These are phyloP conservation scores for Danielozyma ontarioensis DNA, from an alignment of 805 yeast genomes.

Conservation along the genomic window DNA sequence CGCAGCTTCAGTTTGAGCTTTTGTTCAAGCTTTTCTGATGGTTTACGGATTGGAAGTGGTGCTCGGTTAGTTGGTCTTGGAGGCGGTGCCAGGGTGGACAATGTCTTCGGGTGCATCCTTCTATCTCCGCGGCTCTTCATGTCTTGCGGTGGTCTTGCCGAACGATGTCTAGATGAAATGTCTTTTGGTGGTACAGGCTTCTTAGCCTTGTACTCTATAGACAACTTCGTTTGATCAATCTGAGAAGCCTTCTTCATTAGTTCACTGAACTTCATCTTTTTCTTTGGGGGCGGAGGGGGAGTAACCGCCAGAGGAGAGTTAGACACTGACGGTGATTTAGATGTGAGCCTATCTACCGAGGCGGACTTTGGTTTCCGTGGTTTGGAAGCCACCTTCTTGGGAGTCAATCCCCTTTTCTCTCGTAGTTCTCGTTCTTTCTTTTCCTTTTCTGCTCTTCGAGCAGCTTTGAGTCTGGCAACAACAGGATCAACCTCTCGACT, in stretches of 20 bases:
- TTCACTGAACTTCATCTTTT: slow-evolving; percentile 57
- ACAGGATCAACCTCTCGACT: slow-evolving; percentile 57
- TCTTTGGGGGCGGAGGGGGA: slow-evolving; percentile 14
- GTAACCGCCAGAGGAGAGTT: too few relatives aligned
- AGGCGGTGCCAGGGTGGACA: too few relatives aligned
- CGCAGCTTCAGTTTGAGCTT: slow-evolving; percentile 24
- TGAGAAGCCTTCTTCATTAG: slow-evolving; percentile 64
- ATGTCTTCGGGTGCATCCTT: too few relatives aligned
- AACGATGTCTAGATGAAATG: too few relatives aligned
- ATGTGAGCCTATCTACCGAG: too few relatives aligned
- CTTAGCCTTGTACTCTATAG: slow-evolving; percentile 36
- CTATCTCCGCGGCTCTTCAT: background rate
- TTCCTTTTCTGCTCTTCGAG: slow-evolving; percentile 52
- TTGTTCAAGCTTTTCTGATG: slow-evolving; percentile 49
- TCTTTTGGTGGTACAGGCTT: slow-evolving; percentile 7
- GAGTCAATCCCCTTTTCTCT: slow-evolving; percentile 28
- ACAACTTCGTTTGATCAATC: slow-evolving; percentile 44
- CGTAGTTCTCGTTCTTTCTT: slow-evolving; percentile 30
- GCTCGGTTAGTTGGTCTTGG: slow-evolving; percentile 11
- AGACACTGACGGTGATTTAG: too few relatives aligned
- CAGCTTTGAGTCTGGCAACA: slow-evolving; percentile 62
- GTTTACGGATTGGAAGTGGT: slow-evolving; percentile 48
- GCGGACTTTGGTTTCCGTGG: slow-evolving; percentile 4
- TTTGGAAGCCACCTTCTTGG: slow-evolving; percentile 13
- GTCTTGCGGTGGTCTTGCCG: too few relatives aligned